Base-by-base conservation (phyloP, 352 stramenopile species). In the Pythium scleroteichum region DNA sequence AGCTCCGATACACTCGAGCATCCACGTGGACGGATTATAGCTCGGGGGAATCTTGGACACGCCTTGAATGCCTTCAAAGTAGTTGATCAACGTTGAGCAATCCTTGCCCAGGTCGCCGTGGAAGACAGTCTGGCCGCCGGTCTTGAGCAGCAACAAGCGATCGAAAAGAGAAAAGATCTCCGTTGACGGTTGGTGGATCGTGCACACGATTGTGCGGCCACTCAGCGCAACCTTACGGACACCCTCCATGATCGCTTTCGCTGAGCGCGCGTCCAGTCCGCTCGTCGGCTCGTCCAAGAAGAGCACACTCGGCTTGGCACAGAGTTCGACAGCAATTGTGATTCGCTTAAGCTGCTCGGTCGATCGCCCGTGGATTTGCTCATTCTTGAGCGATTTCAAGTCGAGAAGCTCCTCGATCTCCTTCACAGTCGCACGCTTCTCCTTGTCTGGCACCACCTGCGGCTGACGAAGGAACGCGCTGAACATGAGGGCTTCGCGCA, bases 281-380 rank as follows among this genome's bases (percentile, higher is more conserved):
- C 67, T 82, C 0, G 77, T 87, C 2, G 79, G 77, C 23, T 88
- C 79, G 46, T 88, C 79, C 45, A 85, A 57, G 59, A 97, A 96
- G 1, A 97, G 54, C 13, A 97, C 60, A 19, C 72, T 77, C 16
- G 90, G 77, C 35, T 90, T 80, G 3, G 81, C 81, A 6, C 92
- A 84, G 24, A 98, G 69, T 46, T 97, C 92, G 8, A 97, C 83
- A 23, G 81, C 92, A 24, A 97, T 89, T 24, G 71, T 79, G 12
- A 82, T 41, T 14, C 73, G 71, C 62, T 82, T 82, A 33, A 71
- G 32, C 49, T 75, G 66, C 58, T 78, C 71, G 1, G 62, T 58
- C 17, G 68, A 76, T 19, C 59, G 14, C 7, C 68, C 68, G 40
- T 66, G 71, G 50, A 83, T 75, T 14, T 71, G 67, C n/a, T 59